Evolutionary conservation across 257 asterid species (phyloP).

Genomic region (Solanum pennellii): DNA sequence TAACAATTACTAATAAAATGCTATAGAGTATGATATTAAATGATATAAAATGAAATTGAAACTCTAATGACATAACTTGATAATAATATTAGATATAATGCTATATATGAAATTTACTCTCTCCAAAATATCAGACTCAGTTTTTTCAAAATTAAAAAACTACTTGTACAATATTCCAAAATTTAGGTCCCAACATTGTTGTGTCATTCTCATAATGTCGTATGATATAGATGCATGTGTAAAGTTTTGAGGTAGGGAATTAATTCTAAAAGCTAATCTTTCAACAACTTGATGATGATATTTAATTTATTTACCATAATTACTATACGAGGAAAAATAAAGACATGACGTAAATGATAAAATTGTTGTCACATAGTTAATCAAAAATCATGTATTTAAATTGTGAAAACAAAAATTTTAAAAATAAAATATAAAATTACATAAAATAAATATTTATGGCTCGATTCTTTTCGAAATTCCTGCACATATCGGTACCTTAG

Average conservation of each 20-base stretch:
- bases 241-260: not conserved
- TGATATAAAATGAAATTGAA: too few species aligned
- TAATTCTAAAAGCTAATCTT: not conserved
- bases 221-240: not conserved
- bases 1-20: too few species aligned
- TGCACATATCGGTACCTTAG: not conserved
- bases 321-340: not conserved
- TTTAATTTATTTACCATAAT: not conserved
- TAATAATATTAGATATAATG: too few species aligned
- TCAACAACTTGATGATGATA: not conserved
- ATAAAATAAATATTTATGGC: not conserved
- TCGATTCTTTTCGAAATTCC: rapidly evolving
- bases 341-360: not conserved
- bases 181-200: not conserved
- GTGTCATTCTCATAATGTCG: not conserved
- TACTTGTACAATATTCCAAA: not conserved
- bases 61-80: too few species aligned
- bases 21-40: too few species aligned
- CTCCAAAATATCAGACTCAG: not conserved
- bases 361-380: not conserved
- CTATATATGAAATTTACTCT: too few species aligned
- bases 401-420: not conserved
- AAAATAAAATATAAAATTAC: not conserved
- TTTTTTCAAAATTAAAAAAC: not conserved
- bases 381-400: not conserved